These are phyloP conservation scores for Dimocarpus longan DNA, from an alignment of 345 rosid genomes.

Conservation along the genomic window DNA sequence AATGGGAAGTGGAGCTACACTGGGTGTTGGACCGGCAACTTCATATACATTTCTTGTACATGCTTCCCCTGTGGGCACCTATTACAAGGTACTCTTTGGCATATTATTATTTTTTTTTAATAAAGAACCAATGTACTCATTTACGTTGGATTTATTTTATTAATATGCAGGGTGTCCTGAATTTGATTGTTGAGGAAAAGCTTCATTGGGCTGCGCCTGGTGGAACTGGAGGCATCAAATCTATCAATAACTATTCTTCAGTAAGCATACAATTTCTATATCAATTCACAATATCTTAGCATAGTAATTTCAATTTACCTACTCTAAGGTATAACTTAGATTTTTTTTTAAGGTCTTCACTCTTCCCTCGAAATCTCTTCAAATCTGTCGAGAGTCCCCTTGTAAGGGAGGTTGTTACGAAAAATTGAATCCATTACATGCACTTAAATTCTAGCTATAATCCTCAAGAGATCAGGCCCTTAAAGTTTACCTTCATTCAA, in stretches of 20 bases:
- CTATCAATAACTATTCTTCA: conserved; percentile 63
- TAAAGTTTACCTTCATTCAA: too few relatives aligned
- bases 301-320: neutral
- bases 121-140: too few relatives aligned
- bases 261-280: conserved; percentile 30
- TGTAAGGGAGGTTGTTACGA: too few relatives aligned
- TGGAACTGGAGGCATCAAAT: conserved; percentile 69
- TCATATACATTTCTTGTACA: conserved; percentile 27
- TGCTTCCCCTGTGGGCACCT: conserved; percentile 37
- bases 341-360: too few relatives aligned
- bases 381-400: too few relatives aligned
- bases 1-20: conserved; percentile 31
- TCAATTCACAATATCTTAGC: neutral
- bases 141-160: neutral
- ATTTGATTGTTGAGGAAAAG: conserved; percentile 54
- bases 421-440: too few relatives aligned
- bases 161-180: conserved; percentile 33
- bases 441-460: neutral
- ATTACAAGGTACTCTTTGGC: conserved; percentile 30
- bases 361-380: too few relatives aligned
- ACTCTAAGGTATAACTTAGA: too few relatives aligned
- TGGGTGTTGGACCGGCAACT: conserved; percentile 19
- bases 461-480: neutral
- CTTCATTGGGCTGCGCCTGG: conserved; percentile 50
- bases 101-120: too few relatives aligned